phyloP scores from a whole-genome alignment of 1,284 basidiomycete species.

The Thelephora terrestris region DNA sequence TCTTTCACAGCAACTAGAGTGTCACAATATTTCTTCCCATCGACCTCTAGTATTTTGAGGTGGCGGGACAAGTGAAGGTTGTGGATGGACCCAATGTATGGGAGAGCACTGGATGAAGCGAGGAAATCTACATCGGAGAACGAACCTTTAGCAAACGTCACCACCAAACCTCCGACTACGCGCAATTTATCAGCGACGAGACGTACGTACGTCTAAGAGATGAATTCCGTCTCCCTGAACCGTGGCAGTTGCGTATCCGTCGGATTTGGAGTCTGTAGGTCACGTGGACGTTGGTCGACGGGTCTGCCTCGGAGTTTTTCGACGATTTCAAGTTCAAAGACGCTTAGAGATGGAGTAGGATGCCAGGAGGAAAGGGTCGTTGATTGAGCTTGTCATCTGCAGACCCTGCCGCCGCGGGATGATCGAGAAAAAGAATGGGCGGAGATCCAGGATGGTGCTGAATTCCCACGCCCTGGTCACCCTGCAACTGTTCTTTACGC shows the following conservation, averaged over 20 bases:
- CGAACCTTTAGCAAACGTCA: background rate
- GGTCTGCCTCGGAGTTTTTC: conserved; percentile 22
- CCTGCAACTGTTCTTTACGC: too few relatives aligned
- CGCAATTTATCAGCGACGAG: conserved; percentile 7
- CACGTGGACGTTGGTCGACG: conserved; percentile 25
- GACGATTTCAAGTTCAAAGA: conserved; percentile 12
- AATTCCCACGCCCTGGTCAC: too few relatives aligned
- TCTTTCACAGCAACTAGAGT: conserved; percentile 46
- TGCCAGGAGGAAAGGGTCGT: conserved; percentile 51
- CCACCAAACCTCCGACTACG: conserved; percentile 2
- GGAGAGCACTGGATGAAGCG: conserved; percentile 54
- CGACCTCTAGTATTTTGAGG: conserved; percentile 31
- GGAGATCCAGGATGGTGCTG: too few relatives aligned
- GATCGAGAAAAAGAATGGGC: too few relatives aligned
- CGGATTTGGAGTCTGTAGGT: conserved; percentile 20
- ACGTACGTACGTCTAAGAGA: conserved; percentile 50
- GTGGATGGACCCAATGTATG: conserved; percentile 58
- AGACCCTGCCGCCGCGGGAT: too few relatives aligned
- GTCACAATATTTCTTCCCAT: conserved; percentile 29
- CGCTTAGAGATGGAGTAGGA: conserved; percentile 31
- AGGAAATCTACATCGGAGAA: conserved; percentile 37
- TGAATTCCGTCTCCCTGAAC: conserved; percentile 65
- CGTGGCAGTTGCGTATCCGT: conserved; percentile 52
- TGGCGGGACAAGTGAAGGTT: conserved; percentile 46
- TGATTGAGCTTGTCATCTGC: conserved; percentile 37